Conservation (phyloP, 352 stramenopile genomes). For the Pythium brachiatum region DNA sequence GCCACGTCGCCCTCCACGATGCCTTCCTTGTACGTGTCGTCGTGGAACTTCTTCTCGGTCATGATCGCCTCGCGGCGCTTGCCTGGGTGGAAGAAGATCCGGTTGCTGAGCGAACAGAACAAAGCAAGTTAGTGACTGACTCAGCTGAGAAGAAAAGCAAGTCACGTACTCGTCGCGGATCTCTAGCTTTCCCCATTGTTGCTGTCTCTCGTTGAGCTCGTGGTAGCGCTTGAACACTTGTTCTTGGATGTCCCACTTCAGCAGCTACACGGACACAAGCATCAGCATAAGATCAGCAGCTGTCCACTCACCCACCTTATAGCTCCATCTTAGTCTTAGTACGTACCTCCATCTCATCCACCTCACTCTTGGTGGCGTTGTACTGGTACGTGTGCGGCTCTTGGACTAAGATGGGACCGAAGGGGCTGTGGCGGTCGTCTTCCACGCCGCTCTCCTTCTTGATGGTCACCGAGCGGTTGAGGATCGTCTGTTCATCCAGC, state of each 20-base stretch:
- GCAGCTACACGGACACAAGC: constrained; percentile 31
- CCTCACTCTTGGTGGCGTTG: constrained; percentile 53
- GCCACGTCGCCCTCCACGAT: constrained; percentile 38
- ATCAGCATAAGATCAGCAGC: constrained; percentile 6
- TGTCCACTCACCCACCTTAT: too few species aligned
- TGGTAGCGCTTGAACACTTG: constrained; percentile 64
- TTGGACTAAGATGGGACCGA: constrained; percentile 31
- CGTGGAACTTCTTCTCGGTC: constrained; percentile 67
- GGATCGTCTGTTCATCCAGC: constrained; percentile 52
- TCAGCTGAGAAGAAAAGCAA: neutral
- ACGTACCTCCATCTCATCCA: constrained; percentile 74
- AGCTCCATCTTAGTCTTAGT: neutral
- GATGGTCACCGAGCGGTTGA: constrained; percentile 41
- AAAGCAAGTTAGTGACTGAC: neutral
- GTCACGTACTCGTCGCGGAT: constrained; percentile 48
- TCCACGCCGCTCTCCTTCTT: constrained; percentile 38
- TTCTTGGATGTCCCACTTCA: constrained; percentile 66
- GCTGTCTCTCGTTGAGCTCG: constrained; percentile 47
- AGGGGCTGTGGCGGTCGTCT: constrained; percentile 38
- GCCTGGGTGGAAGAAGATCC: constrained; percentile 63
- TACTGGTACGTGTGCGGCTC: constrained; percentile 51
- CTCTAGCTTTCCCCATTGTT: constrained; percentile 55
- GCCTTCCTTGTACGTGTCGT: constrained; percentile 53
- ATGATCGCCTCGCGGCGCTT: constrained; percentile 62
- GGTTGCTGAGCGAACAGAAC: constrained; percentile 23